These are phyloP conservation scores for Xylariaceae sp. DNA, from an alignment of 2,329 filamentous ascomycete species.

Conservation along the genomic window DNA sequence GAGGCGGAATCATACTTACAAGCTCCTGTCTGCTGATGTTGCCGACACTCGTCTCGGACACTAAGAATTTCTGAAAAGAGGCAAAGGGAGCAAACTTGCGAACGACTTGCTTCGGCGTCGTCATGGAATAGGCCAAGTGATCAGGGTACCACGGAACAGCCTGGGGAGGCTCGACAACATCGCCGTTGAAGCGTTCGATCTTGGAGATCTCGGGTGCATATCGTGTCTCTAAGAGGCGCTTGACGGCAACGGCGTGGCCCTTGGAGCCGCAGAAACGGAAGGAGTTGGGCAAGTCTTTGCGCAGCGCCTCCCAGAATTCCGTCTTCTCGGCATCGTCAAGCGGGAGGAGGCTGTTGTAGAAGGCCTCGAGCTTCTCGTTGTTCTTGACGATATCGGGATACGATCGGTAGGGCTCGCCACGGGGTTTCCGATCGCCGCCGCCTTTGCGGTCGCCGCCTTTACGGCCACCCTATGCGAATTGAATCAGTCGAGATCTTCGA, in stretches of 20 bases:
- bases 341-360: conserved; percentile 74
- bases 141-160: conserved; percentile 91
- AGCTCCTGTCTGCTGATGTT: conserved; percentile 98
- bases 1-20: conserved; percentile 96
- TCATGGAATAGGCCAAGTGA: conserved; percentile 94
- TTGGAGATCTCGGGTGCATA: conserved; percentile 88
- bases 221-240: conserved; percentile 77
- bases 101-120: conserved; percentile 91
- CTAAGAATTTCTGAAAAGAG: conserved; percentile 94
- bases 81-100: conserved; percentile 91
- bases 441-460: conserved; percentile 32
- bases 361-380: conserved; percentile 80
- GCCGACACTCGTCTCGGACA: conserved; percentile 92
- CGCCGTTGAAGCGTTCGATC: conserved; percentile 77
- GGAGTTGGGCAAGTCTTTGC: conserved; percentile 86
- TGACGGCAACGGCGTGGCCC: conserved; percentile 88
- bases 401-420: conserved; percentile 34
- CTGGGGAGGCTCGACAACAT: conserved; percentile 73
- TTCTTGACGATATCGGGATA: conserved; percentile 65
- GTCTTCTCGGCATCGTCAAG: conserved; percentile 72
- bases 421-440: conserved; percentile 23
- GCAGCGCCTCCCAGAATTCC: conserved; percentile 78
- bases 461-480: conserved; percentile 27
- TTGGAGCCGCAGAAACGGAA: conserved; percentile 97
- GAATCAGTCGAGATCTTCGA: conserved; percentile 1